Conservation (phyloP, 2,329 filamentous ascomycete species). For the Pseudogymnoascus sp. region DNA sequence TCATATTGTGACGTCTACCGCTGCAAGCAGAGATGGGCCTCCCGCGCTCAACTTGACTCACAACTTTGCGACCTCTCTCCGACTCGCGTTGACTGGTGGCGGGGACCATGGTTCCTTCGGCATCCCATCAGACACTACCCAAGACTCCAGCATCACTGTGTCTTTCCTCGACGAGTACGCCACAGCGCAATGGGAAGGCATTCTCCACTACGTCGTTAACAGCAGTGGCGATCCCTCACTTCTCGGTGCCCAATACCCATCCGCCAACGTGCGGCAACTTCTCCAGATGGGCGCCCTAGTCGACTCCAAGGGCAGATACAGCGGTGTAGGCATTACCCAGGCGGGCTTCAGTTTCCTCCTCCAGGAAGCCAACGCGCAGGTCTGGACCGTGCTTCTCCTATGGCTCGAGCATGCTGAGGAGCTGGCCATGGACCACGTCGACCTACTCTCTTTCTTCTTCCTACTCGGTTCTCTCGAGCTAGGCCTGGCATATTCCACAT, state of each 20-base stretch:
- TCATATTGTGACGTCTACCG: conserved; percentile 70
- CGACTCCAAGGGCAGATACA: conserved; percentile 39
- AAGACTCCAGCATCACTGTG: conserved; percentile 57
- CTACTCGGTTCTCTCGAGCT: conserved; percentile 89
- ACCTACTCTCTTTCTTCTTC: conserved; percentile 93
- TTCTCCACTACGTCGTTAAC: conserved; percentile 89
- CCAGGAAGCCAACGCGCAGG: conserved; percentile 91
- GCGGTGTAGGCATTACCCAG: conserved; percentile 70
- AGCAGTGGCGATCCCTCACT: conserved; percentile 51
- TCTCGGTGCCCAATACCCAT: conserved; percentile 46
- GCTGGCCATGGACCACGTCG: conserved; percentile 70
- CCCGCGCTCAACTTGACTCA: conserved; percentile 69
- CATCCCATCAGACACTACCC: conserved; percentile 62
- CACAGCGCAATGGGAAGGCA: conserved; percentile 86
- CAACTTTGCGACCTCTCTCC: conserved; percentile 76
- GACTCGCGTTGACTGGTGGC: conserved; percentile 78
- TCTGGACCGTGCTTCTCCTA: conserved; percentile 89
- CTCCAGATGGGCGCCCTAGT: conserved; percentile 76
- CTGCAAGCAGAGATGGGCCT: conserved; percentile 51
- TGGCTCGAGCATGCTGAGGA: conserved; percentile 80
- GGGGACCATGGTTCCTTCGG: conserved; percentile 85
- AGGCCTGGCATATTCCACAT: conserved; percentile 82
- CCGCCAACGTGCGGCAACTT: conserved; percentile 74
- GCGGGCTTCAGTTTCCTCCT: conserved; percentile 90
- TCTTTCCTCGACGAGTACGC: conserved; percentile 77